Base-by-base conservation (phyloP, 2,329 filamentous ascomycete species). In the Stachybotrys chartarum region DNA sequence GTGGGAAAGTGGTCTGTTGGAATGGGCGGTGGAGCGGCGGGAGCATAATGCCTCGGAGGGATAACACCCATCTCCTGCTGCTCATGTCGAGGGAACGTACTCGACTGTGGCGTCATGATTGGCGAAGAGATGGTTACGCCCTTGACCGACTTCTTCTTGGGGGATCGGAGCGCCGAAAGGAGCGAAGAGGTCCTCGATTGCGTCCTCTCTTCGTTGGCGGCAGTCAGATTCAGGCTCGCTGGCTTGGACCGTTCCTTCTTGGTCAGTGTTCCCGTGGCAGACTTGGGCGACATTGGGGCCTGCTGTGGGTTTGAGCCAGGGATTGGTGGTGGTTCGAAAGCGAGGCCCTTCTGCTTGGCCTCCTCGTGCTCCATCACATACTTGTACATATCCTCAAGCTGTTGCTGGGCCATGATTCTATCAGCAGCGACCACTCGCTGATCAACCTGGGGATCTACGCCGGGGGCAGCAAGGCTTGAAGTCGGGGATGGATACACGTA, bases 291-390 rank as follows among this genome's bases (percentile, higher is more conserved):
- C 50, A 62, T 64, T 51, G 58, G 64, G 55, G 57, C 60, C 56
- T 56, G 64, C 52, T 60, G 61, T 35, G 62, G 65, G 32, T 55
- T 54, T 31, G 69, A 62, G 7, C 59, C 58, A 5, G 74, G 62
- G 35, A 71, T 57, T 10, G 75, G 56, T 16, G 77, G 75, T 24
- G 69, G 55, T 24, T 79, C 75, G 49, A 82, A 73, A 17, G 70
- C 70, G 47, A 81, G 66, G 35, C 84, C 83, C 51, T 76, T 77
- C 60, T 79, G 75, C 68, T 85, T 86, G 53, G 83, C 83, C 56
- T 81, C 83, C 65, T 97, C 92, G 63, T 96, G 89, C 70, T 91
- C 90, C 85, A 96, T 88, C 60, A 96, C 92, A 62, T 91, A 88
- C 58, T 86, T 91, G 73, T 97, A 97, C 69, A 97, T 85, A 64